A percentile compares a stretch with the other conserved stretches of the same genome.
These are phyloP conservation scores for Lipomyces chichibuensis DNA, from an alignment of 805 yeast genomes.

Conservation along the genomic window DNA sequence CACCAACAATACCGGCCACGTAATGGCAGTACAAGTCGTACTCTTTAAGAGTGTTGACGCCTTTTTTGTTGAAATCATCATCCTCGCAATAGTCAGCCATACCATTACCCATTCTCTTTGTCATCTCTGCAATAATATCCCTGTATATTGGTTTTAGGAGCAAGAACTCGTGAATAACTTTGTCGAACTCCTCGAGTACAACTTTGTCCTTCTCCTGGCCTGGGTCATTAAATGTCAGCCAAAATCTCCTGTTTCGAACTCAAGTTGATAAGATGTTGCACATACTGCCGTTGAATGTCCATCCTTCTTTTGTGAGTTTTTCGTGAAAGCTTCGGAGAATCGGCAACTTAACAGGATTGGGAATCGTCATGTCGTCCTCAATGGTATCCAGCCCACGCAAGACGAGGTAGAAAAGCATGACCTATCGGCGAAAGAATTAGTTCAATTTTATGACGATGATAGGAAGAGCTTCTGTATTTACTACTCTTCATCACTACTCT, in stretches of 20 bases:
- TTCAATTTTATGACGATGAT: background rate
- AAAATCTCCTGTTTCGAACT: background rate
- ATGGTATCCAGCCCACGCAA: conserved; percentile 92
- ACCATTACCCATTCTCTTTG: conserved; percentile 90
- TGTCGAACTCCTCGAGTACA: conserved; percentile 79
- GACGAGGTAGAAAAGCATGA: conserved; percentile 79
- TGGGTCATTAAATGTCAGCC: conserved; percentile 42
- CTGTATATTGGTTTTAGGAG: conserved; percentile 73
- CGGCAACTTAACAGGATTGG: conserved; percentile 70
- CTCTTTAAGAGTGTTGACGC: conserved; percentile 76
- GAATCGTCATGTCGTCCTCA: conserved; percentile 93
- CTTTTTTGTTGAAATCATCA: conserved; percentile 76
- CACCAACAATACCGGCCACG: conserved; percentile 98
- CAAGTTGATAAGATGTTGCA: background rate
- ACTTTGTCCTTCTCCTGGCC: conserved; percentile 79
- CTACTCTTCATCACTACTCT: too few species aligned
- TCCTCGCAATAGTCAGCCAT: conserved; percentile 87
- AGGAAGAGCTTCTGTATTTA: too few species aligned
- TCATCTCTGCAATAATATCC: conserved; percentile 74
- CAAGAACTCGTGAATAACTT: conserved; percentile 70
- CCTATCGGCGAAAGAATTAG: conserved; percentile 2
- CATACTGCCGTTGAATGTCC: conserved; percentile 74
- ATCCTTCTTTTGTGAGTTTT: conserved; percentile 64
- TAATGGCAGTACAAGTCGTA: conserved; percentile 92
- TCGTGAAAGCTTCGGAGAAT: conserved; percentile 68